phyloP scores from a whole-genome alignment of 192 early-diverging fungal genomes.

The Diversispora eburnea region DNA sequence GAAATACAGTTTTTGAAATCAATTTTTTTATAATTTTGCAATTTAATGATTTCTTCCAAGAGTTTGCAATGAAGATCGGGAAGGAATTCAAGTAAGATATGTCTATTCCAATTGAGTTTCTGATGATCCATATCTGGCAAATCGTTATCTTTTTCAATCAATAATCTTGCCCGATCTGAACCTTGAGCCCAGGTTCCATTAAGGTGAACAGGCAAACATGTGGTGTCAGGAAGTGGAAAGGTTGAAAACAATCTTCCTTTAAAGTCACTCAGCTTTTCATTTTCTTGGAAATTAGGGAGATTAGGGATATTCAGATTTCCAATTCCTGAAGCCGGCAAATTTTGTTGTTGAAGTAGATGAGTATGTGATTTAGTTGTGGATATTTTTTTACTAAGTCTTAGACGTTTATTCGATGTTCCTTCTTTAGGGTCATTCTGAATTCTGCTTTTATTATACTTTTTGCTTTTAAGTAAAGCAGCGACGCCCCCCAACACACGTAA shows the following conservation, averaged over 20 bases:
- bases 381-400: too few relatives aligned
- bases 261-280: not conserved
- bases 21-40: too few relatives aligned
- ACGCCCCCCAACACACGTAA: too few relatives aligned
- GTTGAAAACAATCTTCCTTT: constrained; percentile 32
- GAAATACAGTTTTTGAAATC: too few relatives aligned
- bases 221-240: constrained; percentile 31
- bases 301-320: not conserved
- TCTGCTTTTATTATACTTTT: not conserved
- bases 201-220: constrained; percentile 35
- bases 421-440: too few relatives aligned
- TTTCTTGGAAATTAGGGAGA: not conserved
- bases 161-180: constrained; percentile 29
- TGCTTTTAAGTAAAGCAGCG: too few relatives aligned
- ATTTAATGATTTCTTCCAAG: not conserved
- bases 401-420: not conserved
- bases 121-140: not conserved
- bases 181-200: constrained; percentile 36
- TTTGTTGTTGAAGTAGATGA: too few relatives aligned
- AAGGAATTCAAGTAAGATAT: not conserved
- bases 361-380: too few relatives aligned
- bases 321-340: too few relatives aligned
- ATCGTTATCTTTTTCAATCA: not conserved
- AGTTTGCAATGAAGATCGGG: not conserved
- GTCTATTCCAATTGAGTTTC: not conserved